phyloP scores from a whole-genome alignment of 768 basidiomycete species.

The Boletus edulis region DNA sequence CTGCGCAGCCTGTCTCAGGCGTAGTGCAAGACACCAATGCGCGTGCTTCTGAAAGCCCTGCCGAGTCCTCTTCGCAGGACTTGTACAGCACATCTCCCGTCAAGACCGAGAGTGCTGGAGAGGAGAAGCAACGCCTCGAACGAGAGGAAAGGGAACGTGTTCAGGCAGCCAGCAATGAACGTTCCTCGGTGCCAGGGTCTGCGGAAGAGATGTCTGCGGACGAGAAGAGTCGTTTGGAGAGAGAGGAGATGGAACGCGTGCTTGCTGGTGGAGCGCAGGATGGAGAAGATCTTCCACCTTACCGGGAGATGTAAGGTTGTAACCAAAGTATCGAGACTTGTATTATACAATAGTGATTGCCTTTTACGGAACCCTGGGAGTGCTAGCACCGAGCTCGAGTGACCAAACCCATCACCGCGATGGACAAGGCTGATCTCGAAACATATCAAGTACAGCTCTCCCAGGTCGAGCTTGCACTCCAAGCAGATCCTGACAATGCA shows the following conservation, averaged over 20 bases:
- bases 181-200: conserved; percentile 16
- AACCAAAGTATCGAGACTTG: no score
- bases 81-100: conserved; percentile 28
- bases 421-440: conserved; percentile 74
- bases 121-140: conserved; percentile 64
- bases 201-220: no score
- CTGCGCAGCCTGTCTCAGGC: conserved; percentile 31
- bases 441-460: conserved; percentile 87
- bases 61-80: conserved; percentile 25
- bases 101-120: conserved; percentile 53
- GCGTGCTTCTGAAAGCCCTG: conserved; percentile 17
- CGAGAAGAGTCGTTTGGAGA: conserved; percentile 65
- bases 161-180: conserved; percentile 24
- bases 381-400: no score
- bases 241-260: conserved; percentile 63
- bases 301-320: conserved; percentile 35
- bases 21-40: conserved; percentile 6
- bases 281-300: conserved; percentile 41
- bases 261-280: conserved; percentile 21
- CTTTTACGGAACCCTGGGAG: conserved; percentile 19
- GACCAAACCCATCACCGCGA: conserved; percentile 1
- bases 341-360: conserved; percentile 1
- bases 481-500: conserved; percentile 68
- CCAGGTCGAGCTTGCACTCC: conserved; percentile 82
- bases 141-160: conserved; percentile 51